Evolutionary conservation across 1,284 basidiomycete species (phyloP).

Genomic region (Ceratobasidium sp.): DNA sequence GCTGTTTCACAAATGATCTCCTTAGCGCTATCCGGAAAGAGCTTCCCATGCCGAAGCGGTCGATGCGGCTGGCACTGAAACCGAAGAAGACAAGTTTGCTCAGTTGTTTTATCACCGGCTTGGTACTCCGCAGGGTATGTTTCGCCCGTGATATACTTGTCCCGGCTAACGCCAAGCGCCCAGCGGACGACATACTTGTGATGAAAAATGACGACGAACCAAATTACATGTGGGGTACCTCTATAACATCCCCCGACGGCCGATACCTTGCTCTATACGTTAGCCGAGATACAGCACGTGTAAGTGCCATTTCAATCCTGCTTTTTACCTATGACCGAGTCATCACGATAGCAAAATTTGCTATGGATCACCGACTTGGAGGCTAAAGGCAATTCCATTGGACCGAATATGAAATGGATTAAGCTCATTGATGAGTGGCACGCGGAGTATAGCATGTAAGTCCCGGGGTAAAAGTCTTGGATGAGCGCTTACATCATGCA

Average conservation of each 20-base stretch:
- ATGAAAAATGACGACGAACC: slow-evolving; percentile 68
- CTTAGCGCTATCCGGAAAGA: slow-evolving; percentile 65
- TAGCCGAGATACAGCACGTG: slow-evolving; percentile 69
- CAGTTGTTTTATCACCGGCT: slow-evolving; percentile 78
- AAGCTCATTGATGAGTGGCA: slow-evolving; percentile 67
- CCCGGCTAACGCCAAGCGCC: background rate
- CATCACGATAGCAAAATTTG: slow-evolving; percentile 64
- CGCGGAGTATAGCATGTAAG: slow-evolving; percentile 17
- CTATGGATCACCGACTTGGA: slow-evolving; percentile 75
- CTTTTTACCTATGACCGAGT: background rate
- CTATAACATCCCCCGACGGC: slow-evolving; percentile 66
- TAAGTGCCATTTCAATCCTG: slow-evolving; percentile 47
- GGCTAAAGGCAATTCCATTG: slow-evolving; percentile 58
- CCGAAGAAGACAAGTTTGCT: slow-evolving; percentile 69
- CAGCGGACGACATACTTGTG: slow-evolving; percentile 73
- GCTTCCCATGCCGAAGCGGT: slow-evolving; percentile 58
- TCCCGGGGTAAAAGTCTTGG: no score
- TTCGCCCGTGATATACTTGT: background rate
- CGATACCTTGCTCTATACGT: slow-evolving; percentile 67
- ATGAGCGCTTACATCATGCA: background rate
- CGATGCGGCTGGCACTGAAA: slow-evolving; percentile 65
- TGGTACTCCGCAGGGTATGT: slow-evolving; percentile 71
- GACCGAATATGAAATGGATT: slow-evolving; percentile 70
- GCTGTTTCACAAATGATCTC: background rate
- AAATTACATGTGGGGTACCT: slow-evolving; percentile 68